Base-by-base conservation (phyloP, 345 rosid species). In the Eucalyptus regnans region DNA sequence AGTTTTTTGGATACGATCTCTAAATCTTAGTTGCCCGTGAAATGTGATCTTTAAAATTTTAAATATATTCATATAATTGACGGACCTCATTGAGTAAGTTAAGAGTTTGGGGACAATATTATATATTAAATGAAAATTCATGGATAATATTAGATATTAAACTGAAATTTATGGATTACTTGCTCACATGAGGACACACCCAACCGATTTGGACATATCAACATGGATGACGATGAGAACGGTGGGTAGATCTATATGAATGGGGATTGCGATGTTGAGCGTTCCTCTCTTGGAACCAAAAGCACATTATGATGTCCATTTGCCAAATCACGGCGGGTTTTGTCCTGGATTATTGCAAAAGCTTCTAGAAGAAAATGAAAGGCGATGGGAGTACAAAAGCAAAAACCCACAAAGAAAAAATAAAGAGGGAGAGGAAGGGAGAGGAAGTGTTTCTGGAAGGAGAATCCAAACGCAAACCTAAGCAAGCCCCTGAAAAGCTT, bases 121-220 rank as follows among this genome's bases (percentile, higher is more conserved):
- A 5, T 12, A 4, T 8, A 8, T 33, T 4, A 33, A 9, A 2
- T 9, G 0, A 33, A 68, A 31, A 18, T 68, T 31, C 1, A 31
- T 2, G 5, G 0, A 16, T 0, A 22, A 4, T 4, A 33, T 31
- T 17, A 0, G 3, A 33, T 4, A 3, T 31, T 68, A 17, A 2
- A 33, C 2, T 0, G 4, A 31, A 16, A 5, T n/a, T 33, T 4
- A 17, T 4, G 2, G 41, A 33, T 0, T 15, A 16, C 31, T 31
- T 68, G 2, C 58, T 52, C 25, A 52, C 7, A 5, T 52, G 20
- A 3, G 1, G 2, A 52, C 58, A 20, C 22, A 16, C 3, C 3
- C 3, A 2, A 33, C 4, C 2, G 3, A n/a, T 66, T 7, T 66
- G 20, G 79, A n/a, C 79, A 31, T 2, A 4, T 66, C 22, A n/a